Evolutionary conservation across 2,329 filamentous ascomycete species (phyloP).

Genomic region (Rhynchosporium graminicola): DNA sequence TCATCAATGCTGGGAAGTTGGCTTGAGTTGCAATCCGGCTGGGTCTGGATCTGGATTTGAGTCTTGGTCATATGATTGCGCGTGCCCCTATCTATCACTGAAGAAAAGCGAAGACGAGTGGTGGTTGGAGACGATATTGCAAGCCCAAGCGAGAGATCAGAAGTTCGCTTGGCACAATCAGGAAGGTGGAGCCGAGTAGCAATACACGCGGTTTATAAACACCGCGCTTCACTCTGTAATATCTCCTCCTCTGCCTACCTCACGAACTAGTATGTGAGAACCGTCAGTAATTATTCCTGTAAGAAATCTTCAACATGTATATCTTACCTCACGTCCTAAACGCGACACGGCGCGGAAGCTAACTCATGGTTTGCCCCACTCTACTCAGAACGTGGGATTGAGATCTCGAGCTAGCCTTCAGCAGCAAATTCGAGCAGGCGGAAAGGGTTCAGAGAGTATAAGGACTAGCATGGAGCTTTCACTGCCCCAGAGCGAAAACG

Average conservation of each 20-base stretch:
- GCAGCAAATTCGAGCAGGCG: constrained; percentile 75
- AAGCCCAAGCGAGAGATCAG: constrained; percentile 9
- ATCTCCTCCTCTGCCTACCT: constrained; percentile 11
- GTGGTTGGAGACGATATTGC: neutral
- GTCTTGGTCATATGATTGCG: constrained; percentile 12
- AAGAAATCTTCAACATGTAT: constrained; percentile 34
- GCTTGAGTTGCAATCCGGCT: constrained; percentile 1
- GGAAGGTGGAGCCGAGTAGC: constrained; percentile 35
- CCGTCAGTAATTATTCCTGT: no score
- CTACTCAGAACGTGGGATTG: neutral
- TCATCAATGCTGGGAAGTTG: constrained; percentile 2
- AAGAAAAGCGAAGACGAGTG: neutral
- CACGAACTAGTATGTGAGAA: no score
- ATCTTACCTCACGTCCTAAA: constrained; percentile 39
- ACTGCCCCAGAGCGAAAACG: constrained; percentile 65
- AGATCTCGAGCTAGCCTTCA: constrained; percentile 35
- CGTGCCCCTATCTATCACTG: neutral
- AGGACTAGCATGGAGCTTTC: constrained; percentile 63
- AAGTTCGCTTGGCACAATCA: neutral
- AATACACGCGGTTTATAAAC: neutral
- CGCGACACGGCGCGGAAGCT: constrained; percentile 37
- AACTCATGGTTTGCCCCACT: constrained; percentile 1
- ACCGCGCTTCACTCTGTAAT: constrained; percentile 6
- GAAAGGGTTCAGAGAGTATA: constrained; percentile 72
- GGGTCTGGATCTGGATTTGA: neutral